A percentile compares a stretch with the other conserved stretches of the same genome.
These are phyloP conservation scores for Daldinia loculata DNA, from an alignment of 495 filamentous ascomycete genomes.

Conservation along the genomic window DNA sequence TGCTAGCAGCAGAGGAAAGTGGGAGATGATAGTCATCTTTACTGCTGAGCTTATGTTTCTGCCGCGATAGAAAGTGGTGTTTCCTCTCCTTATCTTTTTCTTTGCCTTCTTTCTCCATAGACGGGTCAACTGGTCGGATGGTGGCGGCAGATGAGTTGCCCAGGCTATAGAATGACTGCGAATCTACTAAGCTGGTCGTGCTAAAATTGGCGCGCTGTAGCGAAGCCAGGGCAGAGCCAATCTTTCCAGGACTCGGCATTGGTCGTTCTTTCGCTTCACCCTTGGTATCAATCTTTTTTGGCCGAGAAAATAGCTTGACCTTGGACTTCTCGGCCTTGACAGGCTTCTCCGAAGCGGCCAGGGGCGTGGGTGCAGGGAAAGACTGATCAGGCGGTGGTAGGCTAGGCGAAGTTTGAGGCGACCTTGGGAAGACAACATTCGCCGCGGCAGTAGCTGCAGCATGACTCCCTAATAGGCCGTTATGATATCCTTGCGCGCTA, in stretches of 20 bases:
- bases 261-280: slow-evolving; percentile 75
- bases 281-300: slow-evolving; percentile 80
- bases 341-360: slow-evolving; percentile 68
- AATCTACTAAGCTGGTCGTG: slow-evolving; percentile 78
- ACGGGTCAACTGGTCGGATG: slow-evolving; percentile 63
- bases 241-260: slow-evolving; percentile 83
- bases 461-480: slow-evolving; percentile 72
- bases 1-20: slow-evolving; percentile 88
- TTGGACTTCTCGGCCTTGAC: slow-evolving; percentile 81
- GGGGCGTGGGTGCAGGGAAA: slow-evolving; percentile 45
- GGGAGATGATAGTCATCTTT: slow-evolving; percentile 80
- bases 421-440: slow-evolving; percentile 83
- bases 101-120: slow-evolving; percentile 45
- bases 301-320: slow-evolving; percentile 91
- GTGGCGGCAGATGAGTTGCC: slow-evolving; percentile 87
- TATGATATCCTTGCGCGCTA: slow-evolving; percentile 66
- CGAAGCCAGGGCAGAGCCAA: slow-evolving; percentile 67
- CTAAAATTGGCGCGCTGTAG: slow-evolving; percentile 76
- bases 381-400: slow-evolving; percentile 49
- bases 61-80: slow-evolving; percentile 86
- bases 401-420: slow-evolving; percentile 60
- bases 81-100: slow-evolving; percentile 74
- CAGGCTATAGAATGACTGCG: slow-evolving; percentile 79
- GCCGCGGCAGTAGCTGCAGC: slow-evolving; percentile 80
- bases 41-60: slow-evolving; percentile 89